Percentiles rank a stretch among this genome's conserved stretches.
phyloP scores from a whole-genome alignment of 2,329 filamentous ascomycete genomes.

The Orbilia quercus region DNA sequence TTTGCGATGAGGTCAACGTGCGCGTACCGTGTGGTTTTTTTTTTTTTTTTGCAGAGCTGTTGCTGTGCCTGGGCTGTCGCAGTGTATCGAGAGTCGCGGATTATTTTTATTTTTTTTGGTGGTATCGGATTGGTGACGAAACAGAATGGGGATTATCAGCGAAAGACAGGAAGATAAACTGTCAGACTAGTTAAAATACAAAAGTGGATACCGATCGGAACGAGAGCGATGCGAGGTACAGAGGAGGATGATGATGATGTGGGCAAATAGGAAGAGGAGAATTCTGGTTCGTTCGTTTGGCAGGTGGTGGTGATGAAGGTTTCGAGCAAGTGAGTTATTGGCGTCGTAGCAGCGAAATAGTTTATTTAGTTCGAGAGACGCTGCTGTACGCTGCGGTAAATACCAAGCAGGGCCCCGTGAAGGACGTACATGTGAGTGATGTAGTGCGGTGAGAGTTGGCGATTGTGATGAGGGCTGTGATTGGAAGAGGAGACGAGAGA shows the following conservation, averaged over 20 bases:
- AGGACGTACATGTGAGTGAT: too few species aligned
- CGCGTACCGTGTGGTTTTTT: conserved; percentile 25
- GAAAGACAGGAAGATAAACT: conserved; percentile 13
- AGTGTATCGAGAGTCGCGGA: conserved; percentile 35
- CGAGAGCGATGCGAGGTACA: conserved; percentile 50
- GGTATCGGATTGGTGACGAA: conserved; percentile 15
- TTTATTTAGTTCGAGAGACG: too few species aligned
- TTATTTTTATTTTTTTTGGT: not conserved
- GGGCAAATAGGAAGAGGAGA: not conserved
- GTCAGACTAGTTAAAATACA: conserved; percentile 31
- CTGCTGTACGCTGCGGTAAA: not conserved
- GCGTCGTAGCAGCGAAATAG: too few species aligned
- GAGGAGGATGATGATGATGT: too few species aligned
- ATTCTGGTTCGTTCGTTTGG: not conserved
- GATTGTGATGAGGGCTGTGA: conserved; percentile 50
- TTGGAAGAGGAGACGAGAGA: conserved; percentile 56
- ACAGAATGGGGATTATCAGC: conserved; percentile 17
- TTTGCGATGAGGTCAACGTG: conserved; percentile 47
- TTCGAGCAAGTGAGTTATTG: not conserved
- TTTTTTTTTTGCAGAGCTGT: conserved; percentile 8
- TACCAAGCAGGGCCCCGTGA: too few species aligned
- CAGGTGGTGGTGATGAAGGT: conserved; percentile 6
- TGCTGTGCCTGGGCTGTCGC: conserved; percentile 32
- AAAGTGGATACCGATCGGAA: conserved; percentile 51
- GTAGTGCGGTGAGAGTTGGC: conserved; percentile 17